Evolutionary conservation across 2,329 filamentous ascomycete genomes (phyloP).

Genomic region (Talaromyces sp.): DNA sequence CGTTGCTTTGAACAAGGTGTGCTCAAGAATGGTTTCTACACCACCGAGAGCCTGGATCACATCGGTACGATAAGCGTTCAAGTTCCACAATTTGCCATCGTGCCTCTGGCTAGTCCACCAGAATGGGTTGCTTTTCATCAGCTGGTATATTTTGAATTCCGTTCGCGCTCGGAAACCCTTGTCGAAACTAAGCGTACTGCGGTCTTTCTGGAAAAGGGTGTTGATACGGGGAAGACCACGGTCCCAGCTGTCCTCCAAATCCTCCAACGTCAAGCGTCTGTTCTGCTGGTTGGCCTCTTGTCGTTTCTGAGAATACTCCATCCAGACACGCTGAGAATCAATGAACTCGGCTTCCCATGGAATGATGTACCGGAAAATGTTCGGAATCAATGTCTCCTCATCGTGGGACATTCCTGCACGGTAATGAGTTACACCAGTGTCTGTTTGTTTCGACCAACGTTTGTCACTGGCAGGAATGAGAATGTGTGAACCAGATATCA

Average conservation of each 20-base stretch:
- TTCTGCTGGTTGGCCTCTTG: constrained; percentile 97
- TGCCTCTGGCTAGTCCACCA: constrained; percentile 99
- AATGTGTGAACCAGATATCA: constrained; percentile 98
- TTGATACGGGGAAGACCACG: constrained; percentile 96
- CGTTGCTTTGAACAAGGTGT: constrained; percentile 93
- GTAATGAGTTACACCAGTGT: constrained; percentile 94
- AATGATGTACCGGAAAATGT: constrained; percentile 99
- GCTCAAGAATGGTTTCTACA: constrained; percentile 96
- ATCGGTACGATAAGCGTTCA: constrained; percentile 93
- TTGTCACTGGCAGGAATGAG: constrained; percentile 96
- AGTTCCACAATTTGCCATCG: constrained; percentile 94
- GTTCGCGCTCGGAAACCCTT: constrained; percentile 94
- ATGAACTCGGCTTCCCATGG: constrained; percentile 99
- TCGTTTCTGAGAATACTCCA: constrained; percentile 96
- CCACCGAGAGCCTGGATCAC: constrained; percentile 93
- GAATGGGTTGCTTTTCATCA: constrained; percentile 99
- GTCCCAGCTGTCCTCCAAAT: constrained; percentile 97
- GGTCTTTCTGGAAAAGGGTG: constrained; percentile 96
- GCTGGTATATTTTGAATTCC: constrained; percentile 96
- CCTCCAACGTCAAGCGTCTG: constrained; percentile 85
- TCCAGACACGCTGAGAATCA: constrained; percentile 98
- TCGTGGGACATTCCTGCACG: constrained; percentile 97
- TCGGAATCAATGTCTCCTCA: constrained; percentile 94
- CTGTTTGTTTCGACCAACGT: constrained; percentile 96
- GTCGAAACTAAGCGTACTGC: constrained; percentile 94